Percentiles rank a stretch among this genome's conserved stretches.
Conservation (phyloP, 495 filamentous ascomycete genomes). For the Gamarada debralockiae region DNA sequence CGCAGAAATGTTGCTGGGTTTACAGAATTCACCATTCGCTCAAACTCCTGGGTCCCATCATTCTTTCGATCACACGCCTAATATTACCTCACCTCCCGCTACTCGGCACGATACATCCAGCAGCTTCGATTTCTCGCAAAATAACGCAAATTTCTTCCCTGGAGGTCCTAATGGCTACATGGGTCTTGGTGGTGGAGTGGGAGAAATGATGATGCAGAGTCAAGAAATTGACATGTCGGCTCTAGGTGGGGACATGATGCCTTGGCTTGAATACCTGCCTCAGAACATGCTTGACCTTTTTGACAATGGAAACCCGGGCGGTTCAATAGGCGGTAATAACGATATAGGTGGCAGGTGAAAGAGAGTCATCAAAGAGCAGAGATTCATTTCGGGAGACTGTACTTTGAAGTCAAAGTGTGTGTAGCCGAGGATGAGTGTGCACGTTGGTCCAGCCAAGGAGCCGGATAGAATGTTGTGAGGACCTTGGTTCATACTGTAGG, state of each 20-base stretch:
- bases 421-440: no score
- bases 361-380: no score
- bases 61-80: conserved; percentile 22
- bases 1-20: conserved; percentile 29
- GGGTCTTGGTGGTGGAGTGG: conserved; percentile 29
- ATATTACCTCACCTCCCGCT: conserved; percentile 22
- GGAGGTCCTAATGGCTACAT: conserved; percentile 33
- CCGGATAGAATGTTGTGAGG: no score
- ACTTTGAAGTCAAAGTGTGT: no score
- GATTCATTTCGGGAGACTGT: no score
- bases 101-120: conserved; percentile 29
- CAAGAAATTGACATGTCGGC: conserved; percentile 64
- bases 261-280: conserved; percentile 67
- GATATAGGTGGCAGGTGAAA: background rate
- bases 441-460: no score
- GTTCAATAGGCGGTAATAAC: background rate
- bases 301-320: conserved; percentile 21
- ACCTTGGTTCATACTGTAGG: no score
- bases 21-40: conserved; percentile 21
- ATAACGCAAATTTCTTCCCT: conserved; percentile 17
- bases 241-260: conserved; percentile 54
- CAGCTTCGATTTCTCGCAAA: conserved; percentile 29
- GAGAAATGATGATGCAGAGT: conserved; percentile 65
- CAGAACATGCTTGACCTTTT: conserved; percentile 58
- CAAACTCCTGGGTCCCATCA: conserved; percentile 13